phyloP scores from a whole-genome alignment of 805 yeast species.

The Candida michaelii region DNA sequence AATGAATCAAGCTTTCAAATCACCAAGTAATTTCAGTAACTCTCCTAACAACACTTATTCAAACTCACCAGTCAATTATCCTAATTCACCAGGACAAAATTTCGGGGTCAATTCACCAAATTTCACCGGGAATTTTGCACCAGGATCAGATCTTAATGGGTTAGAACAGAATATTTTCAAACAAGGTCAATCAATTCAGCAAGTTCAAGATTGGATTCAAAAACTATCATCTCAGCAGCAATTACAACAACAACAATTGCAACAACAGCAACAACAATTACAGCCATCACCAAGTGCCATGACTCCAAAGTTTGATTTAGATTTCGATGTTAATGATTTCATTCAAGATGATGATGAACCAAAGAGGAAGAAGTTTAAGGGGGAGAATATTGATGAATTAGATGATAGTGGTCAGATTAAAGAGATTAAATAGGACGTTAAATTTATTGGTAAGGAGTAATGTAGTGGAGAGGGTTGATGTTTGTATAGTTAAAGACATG shows the following conservation, averaged over 20 bases:
- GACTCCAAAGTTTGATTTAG: constrained; percentile 14
- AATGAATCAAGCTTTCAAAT: constrained; percentile 36
- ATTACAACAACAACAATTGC: constrained; percentile 15
- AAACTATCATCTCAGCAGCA: constrained; percentile 29
- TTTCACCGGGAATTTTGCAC: background rate
- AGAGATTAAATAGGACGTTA: background rate
- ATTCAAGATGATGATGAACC: constrained; percentile 10
- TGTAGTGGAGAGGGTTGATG: no score
- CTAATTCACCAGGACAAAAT: background rate
- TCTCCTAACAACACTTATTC: constrained; percentile 1
- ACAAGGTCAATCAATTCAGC: constrained; percentile 54
- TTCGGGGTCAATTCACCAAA: background rate
- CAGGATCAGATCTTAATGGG: constrained; percentile 25
- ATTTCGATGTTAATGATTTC: constrained; percentile 18
- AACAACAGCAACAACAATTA: constrained; percentile 14
- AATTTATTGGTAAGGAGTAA: no score
- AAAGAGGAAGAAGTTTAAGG: constrained; percentile 11
- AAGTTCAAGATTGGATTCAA: constrained; percentile 57
- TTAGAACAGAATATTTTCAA: constrained; percentile 48
- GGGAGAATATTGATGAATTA: constrained; percentile 14
- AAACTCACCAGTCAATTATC: background rate
- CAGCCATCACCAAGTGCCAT: background rate
- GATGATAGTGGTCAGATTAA: constrained; percentile 8
- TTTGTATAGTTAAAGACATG: background rate
- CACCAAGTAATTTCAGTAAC: constrained; percentile 1